phyloP scores from a whole-genome alignment of 495 filamentous ascomycete species.

The Aspergillus wentii region DNA sequence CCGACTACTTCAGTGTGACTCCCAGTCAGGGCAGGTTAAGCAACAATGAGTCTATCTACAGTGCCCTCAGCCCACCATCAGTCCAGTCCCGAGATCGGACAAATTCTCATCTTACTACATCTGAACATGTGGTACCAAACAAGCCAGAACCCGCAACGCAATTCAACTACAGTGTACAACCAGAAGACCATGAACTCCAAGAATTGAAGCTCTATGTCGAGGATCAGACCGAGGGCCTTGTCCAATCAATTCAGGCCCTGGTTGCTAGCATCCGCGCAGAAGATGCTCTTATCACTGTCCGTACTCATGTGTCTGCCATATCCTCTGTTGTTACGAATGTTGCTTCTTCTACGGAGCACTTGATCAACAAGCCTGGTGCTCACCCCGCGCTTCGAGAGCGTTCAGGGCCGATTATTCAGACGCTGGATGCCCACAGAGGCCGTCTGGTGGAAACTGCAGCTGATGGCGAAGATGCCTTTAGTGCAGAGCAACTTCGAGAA shows the following conservation, averaged over 20 bases:
- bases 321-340: slow-evolving; percentile 65
- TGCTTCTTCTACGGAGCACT: slow-evolving; percentile 57
- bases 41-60: slow-evolving; percentile 49
- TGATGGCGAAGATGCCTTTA: slow-evolving; percentile 52
- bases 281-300: slow-evolving; percentile 59
- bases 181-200: slow-evolving; percentile 56
- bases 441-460: slow-evolving; percentile 64
- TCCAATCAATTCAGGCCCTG: slow-evolving; percentile 77
- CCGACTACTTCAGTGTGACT: slow-evolving; percentile 44
- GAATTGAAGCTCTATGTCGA: slow-evolving; percentile 83
- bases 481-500: slow-evolving; percentile 51
- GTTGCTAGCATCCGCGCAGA: slow-evolving; percentile 74
- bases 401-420: slow-evolving; percentile 56
- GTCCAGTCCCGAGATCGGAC: slow-evolving; percentile 21
- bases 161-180: slow-evolving; percentile 32
- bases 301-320: slow-evolving; percentile 67
- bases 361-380: slow-evolving; percentile 40
- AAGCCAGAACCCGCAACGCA: slow-evolving; percentile 19
- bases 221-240: slow-evolving; percentile 74
- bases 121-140: slow-evolving; percentile 26
- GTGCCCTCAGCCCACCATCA: slow-evolving; percentile 44
- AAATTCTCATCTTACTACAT: slow-evolving; percentile 7
- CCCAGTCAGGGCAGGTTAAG: slow-evolving; percentile 43
- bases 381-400: slow-evolving; percentile 47
- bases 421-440: slow-evolving; percentile 57